phyloP scores from a whole-genome alignment of 352 stramenopile species.

The Phytophthora lateralis region DNA sequence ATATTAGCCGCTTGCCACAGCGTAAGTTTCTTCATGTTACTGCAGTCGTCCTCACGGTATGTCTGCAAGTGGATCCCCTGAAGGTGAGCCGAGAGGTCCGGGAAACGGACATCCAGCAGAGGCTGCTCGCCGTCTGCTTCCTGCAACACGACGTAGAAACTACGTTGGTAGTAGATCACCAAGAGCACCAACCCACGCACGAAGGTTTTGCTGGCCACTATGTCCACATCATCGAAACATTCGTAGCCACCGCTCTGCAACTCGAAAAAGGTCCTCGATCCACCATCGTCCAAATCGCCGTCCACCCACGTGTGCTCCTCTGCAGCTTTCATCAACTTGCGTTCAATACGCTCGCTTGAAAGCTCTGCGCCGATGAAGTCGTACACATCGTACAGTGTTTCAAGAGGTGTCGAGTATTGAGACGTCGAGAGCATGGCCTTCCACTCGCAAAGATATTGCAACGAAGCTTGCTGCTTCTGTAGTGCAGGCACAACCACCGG shows the following conservation, averaged over 20 bases:
- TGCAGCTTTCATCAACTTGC: slow-evolving; percentile 87
- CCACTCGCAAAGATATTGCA: slow-evolving; percentile 93
- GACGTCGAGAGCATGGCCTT: slow-evolving; percentile 75
- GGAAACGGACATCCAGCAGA: slow-evolving; percentile 94
- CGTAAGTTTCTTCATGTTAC: slow-evolving; percentile 92
- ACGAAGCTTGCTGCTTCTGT: slow-evolving; percentile 92
- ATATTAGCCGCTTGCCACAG: slow-evolving; percentile 86
- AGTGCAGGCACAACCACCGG: slow-evolving; percentile 91
- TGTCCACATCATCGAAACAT: slow-evolving; percentile 84
- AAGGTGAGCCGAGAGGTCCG: slow-evolving; percentile 89
- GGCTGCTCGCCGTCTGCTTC: slow-evolving; percentile 91
- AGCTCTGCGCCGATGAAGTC: slow-evolving; percentile 88
- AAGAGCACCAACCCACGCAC: slow-evolving; percentile 81
- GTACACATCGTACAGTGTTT: slow-evolving; percentile 84
- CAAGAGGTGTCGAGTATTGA: slow-evolving; percentile 70
- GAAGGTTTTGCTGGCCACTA: slow-evolving; percentile 90
- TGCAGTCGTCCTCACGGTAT: slow-evolving; percentile 79
- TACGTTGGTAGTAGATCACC: slow-evolving; percentile 87
- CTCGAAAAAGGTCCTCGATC: slow-evolving; percentile 92
- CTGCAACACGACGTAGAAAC: slow-evolving; percentile 93
- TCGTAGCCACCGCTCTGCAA: slow-evolving; percentile 89
- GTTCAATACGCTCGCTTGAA: slow-evolving; percentile 75
- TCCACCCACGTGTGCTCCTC: slow-evolving; percentile 92
- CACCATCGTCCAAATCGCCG: slow-evolving; percentile 50
- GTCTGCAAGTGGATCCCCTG: slow-evolving; percentile 89